A percentile compares a stretch with the other conserved stretches of the same genome.
These are phyloP conservation scores for Eruca vesicaria DNA, from an alignment of 441 rosid species.

Conservation along the genomic window DNA sequence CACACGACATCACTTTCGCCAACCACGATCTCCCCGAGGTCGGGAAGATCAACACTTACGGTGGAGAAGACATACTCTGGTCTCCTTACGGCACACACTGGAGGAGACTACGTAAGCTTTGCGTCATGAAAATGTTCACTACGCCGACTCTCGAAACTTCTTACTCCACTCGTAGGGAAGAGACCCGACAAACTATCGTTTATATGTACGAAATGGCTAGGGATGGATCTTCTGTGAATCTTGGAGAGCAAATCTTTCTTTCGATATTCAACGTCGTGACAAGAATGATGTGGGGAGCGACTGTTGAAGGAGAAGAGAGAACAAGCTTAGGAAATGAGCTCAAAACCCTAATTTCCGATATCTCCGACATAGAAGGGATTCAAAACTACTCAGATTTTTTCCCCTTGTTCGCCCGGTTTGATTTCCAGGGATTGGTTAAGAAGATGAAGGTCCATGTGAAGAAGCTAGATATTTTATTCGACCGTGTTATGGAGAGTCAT, in stretches of 20 bases:
- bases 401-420: slow-evolving; percentile 49
- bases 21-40: slow-evolving; percentile 48
- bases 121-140: slow-evolving; percentile 52
- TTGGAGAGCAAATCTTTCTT: slow-evolving; percentile 42
- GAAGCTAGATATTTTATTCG: slow-evolving; percentile 35
- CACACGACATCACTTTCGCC: slow-evolving; percentile 46
- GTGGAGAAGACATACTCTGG: slow-evolving; percentile 46
- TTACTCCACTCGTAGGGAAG: slow-evolving; percentile 33
- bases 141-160: slow-evolving; percentile 40
- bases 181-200: slow-evolving; percentile 33
- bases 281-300: slow-evolving; percentile 48
- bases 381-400: slow-evolving; percentile 63
- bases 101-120: slow-evolving; percentile 45
- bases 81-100: slow-evolving; percentile 43
- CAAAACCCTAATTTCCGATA: slow-evolving; percentile 26
- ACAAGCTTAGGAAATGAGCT: slow-evolving; percentile 31
- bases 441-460: slow-evolving; percentile 22
- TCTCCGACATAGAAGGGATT: slow-evolving; percentile 37
- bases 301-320: slow-evolving; percentile 38
- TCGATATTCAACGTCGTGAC: slow-evolving; percentile 27
- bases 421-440: slow-evolving; percentile 51
- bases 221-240: slow-evolving; percentile 29
- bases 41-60: slow-evolving; percentile 32
- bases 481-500: slow-evolving; percentile 38
- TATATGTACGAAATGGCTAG: slow-evolving; percentile 27